Evolutionary conservation across 441 rosid genomes (phyloP).

Genomic region (Rhodomyrtus psidioides): DNA sequence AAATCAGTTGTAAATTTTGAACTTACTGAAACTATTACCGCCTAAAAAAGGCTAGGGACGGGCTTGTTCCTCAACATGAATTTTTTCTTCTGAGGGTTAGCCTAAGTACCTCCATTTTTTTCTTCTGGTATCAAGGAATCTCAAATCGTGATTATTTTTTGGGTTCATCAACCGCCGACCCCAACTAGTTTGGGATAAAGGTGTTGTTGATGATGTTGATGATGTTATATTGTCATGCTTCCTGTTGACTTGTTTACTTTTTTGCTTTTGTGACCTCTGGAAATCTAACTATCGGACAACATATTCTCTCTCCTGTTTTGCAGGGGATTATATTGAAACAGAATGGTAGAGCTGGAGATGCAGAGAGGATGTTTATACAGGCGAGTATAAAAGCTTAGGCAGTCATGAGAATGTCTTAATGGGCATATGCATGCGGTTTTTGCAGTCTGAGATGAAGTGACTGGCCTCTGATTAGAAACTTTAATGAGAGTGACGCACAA

Average conservation of each 20-base stretch:
- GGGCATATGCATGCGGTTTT: neutral
- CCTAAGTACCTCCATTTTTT: neutral
- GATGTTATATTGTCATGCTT: neutral
- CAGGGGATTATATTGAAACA: conserved; percentile 89
- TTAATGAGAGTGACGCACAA: neutral
- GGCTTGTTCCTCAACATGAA: neutral
- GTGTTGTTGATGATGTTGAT: too few relatives aligned
- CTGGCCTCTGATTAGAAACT: neutral
- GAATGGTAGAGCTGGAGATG: conserved; percentile 74
- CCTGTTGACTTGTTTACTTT: neutral
- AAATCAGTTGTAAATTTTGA: neutral
- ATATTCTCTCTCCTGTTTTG: neutral
- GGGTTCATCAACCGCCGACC: too few relatives aligned
- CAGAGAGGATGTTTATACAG: conserved; percentile 98
- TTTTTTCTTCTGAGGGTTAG: neutral
- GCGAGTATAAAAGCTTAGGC: conserved; percentile 28
- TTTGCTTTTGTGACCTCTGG: neutral
- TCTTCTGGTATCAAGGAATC: neutral
- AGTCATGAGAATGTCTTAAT: neutral
- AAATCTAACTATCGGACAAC: neutral
- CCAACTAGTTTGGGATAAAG: too few relatives aligned
- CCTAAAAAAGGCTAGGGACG: neutral
- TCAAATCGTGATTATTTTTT: neutral
- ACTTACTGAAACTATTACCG: neutral
- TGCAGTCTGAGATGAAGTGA: neutral